Base-by-base conservation (phyloP, 805 yeast genomes). In the Isabelozyma pseudorhagii region DNA sequence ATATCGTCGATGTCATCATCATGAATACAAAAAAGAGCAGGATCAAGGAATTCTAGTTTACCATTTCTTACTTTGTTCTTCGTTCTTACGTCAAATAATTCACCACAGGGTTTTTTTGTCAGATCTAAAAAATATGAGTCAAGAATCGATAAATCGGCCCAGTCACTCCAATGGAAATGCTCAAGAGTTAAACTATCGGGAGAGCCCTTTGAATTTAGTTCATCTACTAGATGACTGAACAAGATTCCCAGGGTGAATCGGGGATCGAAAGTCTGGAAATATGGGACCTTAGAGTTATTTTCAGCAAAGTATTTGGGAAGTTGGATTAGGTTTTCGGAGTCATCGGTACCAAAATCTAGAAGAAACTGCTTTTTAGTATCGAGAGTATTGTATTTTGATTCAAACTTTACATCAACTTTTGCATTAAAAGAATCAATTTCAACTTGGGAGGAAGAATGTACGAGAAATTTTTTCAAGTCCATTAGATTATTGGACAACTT, bases 151-250 rank as follows among this genome's bases (percentile, higher is more conserved):
- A 66, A 50, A 46, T 67, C 68, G 7, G 50, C 50, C 52, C 59
- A 68, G 52, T 69, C 74, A n/a, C 58, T 56, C 72, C 72, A 69
- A 51, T 68, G 69, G 49, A 69, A 69, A 46, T 47, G 54, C 1
- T 70, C 61, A 11, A 62, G 17, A 8, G 41, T 45, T 15, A 59
- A 17, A 11, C 49, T 46, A 10, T 51, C 49, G 6, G 53, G 2
- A 13, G 42, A 11, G 9, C 25, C 5, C 14, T 29, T 14, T 46
- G 36, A 13, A 38, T 48, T n/a, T 13, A 57, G 40, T 38, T 51
- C 48, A 15, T 55, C 43, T 1, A 54, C 46, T 7, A 67, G 43
- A 44, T 61, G 45, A n/a, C 58, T 45, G 8, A 62, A 47, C 9
- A 64, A 8, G 3, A 63, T 18, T 1, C 64, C 63, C 38, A 59